Evolutionary conservation across 768 basidiomycete genomes (phyloP), one percentile per base, ranked within the genome.

Genomic region (Mycena latifolia): DNA sequence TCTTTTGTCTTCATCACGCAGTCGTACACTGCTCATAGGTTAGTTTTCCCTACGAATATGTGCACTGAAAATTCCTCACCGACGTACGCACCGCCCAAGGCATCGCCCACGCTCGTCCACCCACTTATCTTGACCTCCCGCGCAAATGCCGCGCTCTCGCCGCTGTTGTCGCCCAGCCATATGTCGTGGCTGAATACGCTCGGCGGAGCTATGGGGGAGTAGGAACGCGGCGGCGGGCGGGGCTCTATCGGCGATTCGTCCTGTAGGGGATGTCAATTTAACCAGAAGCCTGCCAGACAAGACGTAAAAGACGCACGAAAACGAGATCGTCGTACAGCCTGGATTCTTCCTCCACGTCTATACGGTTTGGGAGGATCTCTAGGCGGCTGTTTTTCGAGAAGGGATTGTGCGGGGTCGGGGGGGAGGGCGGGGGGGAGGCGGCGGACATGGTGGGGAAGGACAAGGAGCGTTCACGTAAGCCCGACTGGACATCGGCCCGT

Each of bases 91-190:
- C 83, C 83, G n/a, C 86, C 85, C 0, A 81, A 80, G 43, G 81
- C 82, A 69, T 92, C 91, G 0, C 91, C 91, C 9, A 93, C 91
- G 66, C 82, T 88, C 20, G 87, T 89, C 91, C 91, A 92, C 0
- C 91, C 92, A 12, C 80, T 80, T 22, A 92, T 89, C 53, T 81
- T 80, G 5, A 92, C 90, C 72, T 88, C 86, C 55, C 86, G 83
- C 5, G 92, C 86, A 70, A 93, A 92, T 2, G 85, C 80, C 0
- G 75, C 73, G 52, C 84, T 85, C 59, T 83, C 81, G 0, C 87
- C 87, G 0, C 80, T 81, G 62, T 87, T 87, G 66, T 92, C 90
- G 0, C 82, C 86, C 10, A 92, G 80, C 84, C 88, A 92, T 27
- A 92, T 93, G 51, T 92, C 91, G 17, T 81, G 82, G 0, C 89